Evolutionary conservation across 768 basidiomycete genomes (phyloP), one percentile per base, ranked within the genome.

Genomic region (Rhizopogon vulgaris): DNA sequence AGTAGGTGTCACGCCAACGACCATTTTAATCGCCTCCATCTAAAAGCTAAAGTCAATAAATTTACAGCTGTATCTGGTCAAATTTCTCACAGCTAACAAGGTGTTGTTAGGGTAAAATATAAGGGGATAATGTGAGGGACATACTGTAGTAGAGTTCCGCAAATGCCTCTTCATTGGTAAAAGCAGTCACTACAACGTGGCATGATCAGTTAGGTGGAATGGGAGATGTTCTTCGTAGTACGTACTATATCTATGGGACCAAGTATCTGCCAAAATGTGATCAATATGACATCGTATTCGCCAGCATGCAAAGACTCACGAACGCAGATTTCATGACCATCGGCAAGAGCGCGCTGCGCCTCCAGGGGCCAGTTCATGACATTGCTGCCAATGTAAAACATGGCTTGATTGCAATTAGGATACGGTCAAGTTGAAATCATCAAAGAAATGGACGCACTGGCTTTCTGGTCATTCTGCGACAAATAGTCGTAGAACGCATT

Each of bases 81-180:
- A 39, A 1, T 18, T 9, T 41, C 66, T 49, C 60, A 67, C 67
- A 7, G 65, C 65, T 69, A 46, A 8, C 17, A 30, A 15, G 34
- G 40, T 7, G n/a, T 53, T 3, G 36, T 39, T 37, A 22, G 38
- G 57, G 18, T 22, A 4, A 0, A 8, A 4, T 22, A 12, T n/a
- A 8, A 27, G 24, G 22, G 15, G 4, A 38, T 4, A 5, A 22
- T 14, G 5, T 9, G 15, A 34, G 30, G 49, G 9, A 65, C 79
- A 34, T 56, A 78, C 80, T 82, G 68, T 88, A 92, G 53, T 84
- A 89, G 15, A 92, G 72, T 65, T 91, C 88, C 3, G 87, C 87
- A 52, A 90, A 87, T 4, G 80, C 84, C 55, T 84, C 70, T 57
- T 79, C 70, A 61, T 82, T 90, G 8, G 74, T 66, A 38, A 85